These are phyloP conservation scores for Cladosporium sp. DNA, from an alignment of 2,329 filamentous ascomycete genomes.

Conservation along the genomic window DNA sequence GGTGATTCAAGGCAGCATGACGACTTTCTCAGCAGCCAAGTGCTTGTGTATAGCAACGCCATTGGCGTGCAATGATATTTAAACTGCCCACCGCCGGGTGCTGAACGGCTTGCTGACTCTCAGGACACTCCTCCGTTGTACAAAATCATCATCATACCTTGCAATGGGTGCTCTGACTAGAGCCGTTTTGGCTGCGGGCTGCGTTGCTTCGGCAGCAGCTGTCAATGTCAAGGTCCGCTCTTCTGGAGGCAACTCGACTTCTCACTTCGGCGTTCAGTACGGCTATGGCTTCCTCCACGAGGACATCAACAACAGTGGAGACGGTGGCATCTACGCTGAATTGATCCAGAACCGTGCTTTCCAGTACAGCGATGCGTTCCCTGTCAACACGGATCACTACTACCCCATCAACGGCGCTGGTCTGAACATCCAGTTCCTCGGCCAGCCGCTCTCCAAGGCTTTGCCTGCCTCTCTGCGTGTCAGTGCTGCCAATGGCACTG, in stretches of 20 bases:
- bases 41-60: background rate
- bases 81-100: background rate
- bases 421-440: slow-evolving; percentile 19
- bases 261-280: slow-evolving; percentile 10
- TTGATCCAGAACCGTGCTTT: slow-evolving; percentile 67
- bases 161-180: slow-evolving; percentile 12
- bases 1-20: slow-evolving; percentile 4
- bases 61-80: slow-evolving; percentile 6
- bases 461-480: slow-evolving; percentile 25
- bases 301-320: slow-evolving; percentile 54
- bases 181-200: slow-evolving; percentile 14
- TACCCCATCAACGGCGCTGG: slow-evolving; percentile 19
- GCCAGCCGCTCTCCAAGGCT: slow-evolving; percentile 21
- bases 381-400: slow-evolving; percentile 18
- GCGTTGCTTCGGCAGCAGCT: slow-evolving; percentile 14
- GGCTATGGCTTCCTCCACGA: slow-evolving; percentile 15
- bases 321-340: slow-evolving; percentile 69
- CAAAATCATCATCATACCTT: background rate
- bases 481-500: slow-evolving; percentile 29
- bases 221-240: slow-evolving; percentile 24
- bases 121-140: slow-evolving; percentile 2
- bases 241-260: slow-evolving; percentile 18
- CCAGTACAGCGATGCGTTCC: slow-evolving; percentile 39
- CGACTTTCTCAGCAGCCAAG: slow-evolving; percentile 7
- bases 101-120: background rate